Evolutionary conservation across 352 stramenopile genomes (phyloP).

Genomic region (Pythium dissotocum): DNA sequence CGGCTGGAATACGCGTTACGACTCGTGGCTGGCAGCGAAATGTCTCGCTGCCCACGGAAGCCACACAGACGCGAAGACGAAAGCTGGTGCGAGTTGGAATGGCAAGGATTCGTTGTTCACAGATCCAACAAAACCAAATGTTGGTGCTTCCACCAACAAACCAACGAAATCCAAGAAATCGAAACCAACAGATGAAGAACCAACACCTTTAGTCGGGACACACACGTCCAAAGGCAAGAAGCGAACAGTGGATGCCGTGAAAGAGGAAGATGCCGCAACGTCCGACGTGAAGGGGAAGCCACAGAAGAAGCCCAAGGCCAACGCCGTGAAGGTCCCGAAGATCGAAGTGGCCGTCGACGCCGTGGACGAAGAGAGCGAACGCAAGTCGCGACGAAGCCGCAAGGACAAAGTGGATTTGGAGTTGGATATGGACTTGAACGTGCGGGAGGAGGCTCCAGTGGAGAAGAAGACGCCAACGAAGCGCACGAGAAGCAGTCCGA

Average conservation of each 20-base stretch:
- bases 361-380: conserved; percentile 52
- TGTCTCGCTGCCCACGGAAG: conserved; percentile 55
- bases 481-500: conserved; percentile 11
- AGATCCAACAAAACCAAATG: conserved; percentile 8
- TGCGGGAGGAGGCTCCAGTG: not conserved
- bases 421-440: conserved; percentile 49
- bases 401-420: conserved; percentile 54
- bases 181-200: conserved; percentile 9
- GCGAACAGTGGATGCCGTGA: not conserved
- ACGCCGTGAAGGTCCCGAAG: not conserved
- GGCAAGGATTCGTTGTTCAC: conserved; percentile 34
- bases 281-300: not conserved
- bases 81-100: conserved; percentile 49
- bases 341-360: conserved; percentile 53
- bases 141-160: conserved; percentile 13
- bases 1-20: conserved; percentile 74
- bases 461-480: conserved; percentile 7
- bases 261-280: not conserved
- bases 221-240: not conserved
- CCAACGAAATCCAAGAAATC: not conserved
- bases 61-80: conserved; percentile 34
- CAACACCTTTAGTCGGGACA: not conserved
- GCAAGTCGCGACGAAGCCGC: conserved; percentile 32
- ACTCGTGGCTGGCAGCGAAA: conserved; percentile 55
- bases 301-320: conserved; percentile 6